Base-by-base conservation (phyloP, 495 filamentous ascomycete genomes). In the Hypomontagnella monticulosa region DNA sequence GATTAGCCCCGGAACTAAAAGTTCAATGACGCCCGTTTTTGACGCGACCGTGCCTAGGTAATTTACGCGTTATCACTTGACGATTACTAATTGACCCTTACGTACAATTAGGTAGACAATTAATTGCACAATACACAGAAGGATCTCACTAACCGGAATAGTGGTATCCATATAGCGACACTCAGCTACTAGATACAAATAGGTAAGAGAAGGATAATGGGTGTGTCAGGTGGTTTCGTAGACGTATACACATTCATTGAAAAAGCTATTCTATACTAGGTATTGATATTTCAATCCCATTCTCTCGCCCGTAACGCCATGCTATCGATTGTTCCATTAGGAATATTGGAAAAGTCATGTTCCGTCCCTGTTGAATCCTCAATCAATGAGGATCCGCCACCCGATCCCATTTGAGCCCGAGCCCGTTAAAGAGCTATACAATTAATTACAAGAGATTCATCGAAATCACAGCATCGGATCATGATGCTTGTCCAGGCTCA, bases 21-120 rank as follows among this genome's bases (percentile, higher is more conserved):
- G 10, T 18, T 9, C 27, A 56, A 44, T 66, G 57, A 52, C 46
- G 34, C 11, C 51, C 37, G 37, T 48, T 52, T 62, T 57, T 36
- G 40, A 67, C 64, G 64, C 64, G 64, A 62, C 42, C 7, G 41
- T 27, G 6, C 23, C 23, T 6, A 27, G 23, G 23, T 16, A 40
- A 52, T 52, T 57, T 58, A 67, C 58, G 64, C 64, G 64, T 5
- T 54, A 54, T 67, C 64, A 67, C 64, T 67, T 67, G 64, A 67
- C 53, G 15, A 47, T 47, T 46, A 40, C 32, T 43, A 44, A 3
- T 19, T n/a, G n/a, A n/a, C n/a, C n/a, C n/a, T n/a, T n/a, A n/a
- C n/a, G n/a, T n/a, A n/a, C n/a, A n/a, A n/a, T n/a, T n/a, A n/a
- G n/a, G n/a, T n/a, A n/a, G n/a, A n/a, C n/a, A n/a, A n/a, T n/a